Base-by-base conservation (phyloP, 2,329 filamentous ascomycete species). In the Pseudogymnoascus sp. region DNA sequence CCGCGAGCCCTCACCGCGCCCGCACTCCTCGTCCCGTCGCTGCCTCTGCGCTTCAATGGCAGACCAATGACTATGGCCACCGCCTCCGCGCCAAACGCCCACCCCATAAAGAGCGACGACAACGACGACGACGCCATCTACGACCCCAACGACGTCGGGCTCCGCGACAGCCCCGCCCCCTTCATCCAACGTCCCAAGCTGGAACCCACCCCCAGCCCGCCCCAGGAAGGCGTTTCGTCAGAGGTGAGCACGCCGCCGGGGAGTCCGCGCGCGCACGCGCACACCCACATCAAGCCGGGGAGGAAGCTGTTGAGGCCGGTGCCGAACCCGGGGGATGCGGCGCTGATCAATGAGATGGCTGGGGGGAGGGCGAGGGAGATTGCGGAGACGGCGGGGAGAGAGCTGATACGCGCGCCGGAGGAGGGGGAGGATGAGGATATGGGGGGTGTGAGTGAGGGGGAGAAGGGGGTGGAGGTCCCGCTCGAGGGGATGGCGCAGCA, bases 301-400 rank as follows among this genome's bases (percentile, higher is more conserved):
- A 81, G 80, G 78, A 75, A 78, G 42, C 68, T 67, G 67, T 77
- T 72, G 70, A 84, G 84, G 81, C 75, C 80, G 66, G 78, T 75
- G 67, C 78, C 82, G 44, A 84, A 77, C 69, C 82, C 83, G 71
- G 84, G 82, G 69, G 85, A 89, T 80, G 83, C 80, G 68, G 85
- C 90, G 67, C 79, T 93, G 73, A 80, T 93, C 66, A 76, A 78
- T 63, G 79, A 81, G 73, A 80, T 92, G 77, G 83, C 78, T 69
- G 83, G 79, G 71, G 84, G 85, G 70, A 84, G 85, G 70, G 79
- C 79, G 67, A 85, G 83, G 60, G 86, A 91, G 60, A 82, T 91
- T 70, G 86, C 86, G 64, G 76, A 76, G 67, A 72, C 76, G 70
- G 87, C 84, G 63, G 82, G 80, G 66, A 75, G 77, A 66, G 73